Base-by-base conservation (phyloP, 495 filamentous ascomycete genomes). In the Penicillium diatomitis region DNA sequence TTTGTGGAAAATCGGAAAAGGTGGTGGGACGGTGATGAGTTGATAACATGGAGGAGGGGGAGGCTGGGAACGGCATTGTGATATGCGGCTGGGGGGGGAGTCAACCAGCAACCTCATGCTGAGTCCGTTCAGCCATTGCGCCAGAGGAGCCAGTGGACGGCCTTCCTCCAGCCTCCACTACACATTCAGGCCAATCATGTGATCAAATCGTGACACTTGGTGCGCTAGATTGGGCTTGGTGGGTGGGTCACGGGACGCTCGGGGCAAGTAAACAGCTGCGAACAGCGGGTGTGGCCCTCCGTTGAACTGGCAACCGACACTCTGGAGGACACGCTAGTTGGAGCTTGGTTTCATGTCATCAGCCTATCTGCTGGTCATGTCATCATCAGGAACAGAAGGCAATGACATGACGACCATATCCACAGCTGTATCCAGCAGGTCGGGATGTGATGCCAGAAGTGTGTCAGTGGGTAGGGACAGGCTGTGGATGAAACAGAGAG, bases 11-110 rank as follows among this genome's bases (percentile, higher is more conserved):
- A 36, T 37, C 44, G 54, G 55, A 57, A 52, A 58, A 62, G 61
- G 59, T 59, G 50, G 48, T 57, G 39, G 51, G 48, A 50, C 47
- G 48, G 52, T 46, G 44, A 41, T 44, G 54, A 44, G 44, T 40
- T 67, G 62, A 66, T 66, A 58, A 58, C 50, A 53, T 63, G 66
- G 56, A 61, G 62, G 60, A 61, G 64, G 59, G 57, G 66, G 67
- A 67, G 68, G 69, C 68, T 72, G 68, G 68, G 65, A 62, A 63
- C 52, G 47, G 53, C 46, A 56, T 54, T 56, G 51, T 44, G 37
- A 48, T 52, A 51, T 54, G 53, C 49, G 57, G 51, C 60, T 52
- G 60, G 53, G 41, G 51, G 38, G 10, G 8, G 38, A n/a, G 28
- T 12, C 20, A 41, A 20, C 20, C 20, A 20, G 20, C 20, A 20